Evolutionary conservation across 768 basidiomycete species (phyloP).

Genomic region (Kwoniella mangroviensis): DNA sequence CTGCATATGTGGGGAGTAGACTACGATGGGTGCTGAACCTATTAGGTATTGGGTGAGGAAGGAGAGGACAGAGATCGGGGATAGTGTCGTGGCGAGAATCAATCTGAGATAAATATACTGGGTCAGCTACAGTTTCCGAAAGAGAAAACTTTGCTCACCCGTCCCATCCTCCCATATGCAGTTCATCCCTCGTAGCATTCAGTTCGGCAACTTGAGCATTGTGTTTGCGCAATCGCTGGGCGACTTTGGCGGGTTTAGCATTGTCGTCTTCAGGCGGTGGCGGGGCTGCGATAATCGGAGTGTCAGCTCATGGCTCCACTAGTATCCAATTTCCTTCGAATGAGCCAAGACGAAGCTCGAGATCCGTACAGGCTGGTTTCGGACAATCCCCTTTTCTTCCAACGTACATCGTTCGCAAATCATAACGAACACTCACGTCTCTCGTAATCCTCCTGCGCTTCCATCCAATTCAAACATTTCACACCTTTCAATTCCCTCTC

Average conservation of each 20-base stretch:
- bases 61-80: conserved; percentile 78
- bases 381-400: not conserved
- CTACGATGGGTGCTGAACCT: conserved; percentile 83
- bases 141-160: conserved; percentile 63
- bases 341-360: too few species aligned
- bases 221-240: conserved; percentile 64
- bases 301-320: too few species aligned
- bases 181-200: conserved; percentile 71
- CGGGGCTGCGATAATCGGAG: conserved; percentile 22
- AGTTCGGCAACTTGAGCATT: conserved; percentile 71
- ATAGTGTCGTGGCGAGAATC: conserved; percentile 80
- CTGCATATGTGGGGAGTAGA: conserved; percentile 81
- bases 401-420: not conserved
- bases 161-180: conserved; percentile 87
- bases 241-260: conserved; percentile 34
- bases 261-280: conserved; percentile 43
- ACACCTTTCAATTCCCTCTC: conserved; percentile 63
- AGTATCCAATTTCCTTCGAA: too few species aligned
- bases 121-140: not conserved
- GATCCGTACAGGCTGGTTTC: too few species aligned
- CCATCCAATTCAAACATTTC: conserved; percentile 80
- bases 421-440: conserved; percentile 35
- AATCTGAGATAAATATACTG: conserved; percentile 61
- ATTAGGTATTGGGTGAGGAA: conserved; percentile 74
- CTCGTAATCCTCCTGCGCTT: conserved; percentile 74